phyloP scores from a whole-genome alignment of 2,329 filamentous ascomycete species.

The Venturia nashicola region DNA sequence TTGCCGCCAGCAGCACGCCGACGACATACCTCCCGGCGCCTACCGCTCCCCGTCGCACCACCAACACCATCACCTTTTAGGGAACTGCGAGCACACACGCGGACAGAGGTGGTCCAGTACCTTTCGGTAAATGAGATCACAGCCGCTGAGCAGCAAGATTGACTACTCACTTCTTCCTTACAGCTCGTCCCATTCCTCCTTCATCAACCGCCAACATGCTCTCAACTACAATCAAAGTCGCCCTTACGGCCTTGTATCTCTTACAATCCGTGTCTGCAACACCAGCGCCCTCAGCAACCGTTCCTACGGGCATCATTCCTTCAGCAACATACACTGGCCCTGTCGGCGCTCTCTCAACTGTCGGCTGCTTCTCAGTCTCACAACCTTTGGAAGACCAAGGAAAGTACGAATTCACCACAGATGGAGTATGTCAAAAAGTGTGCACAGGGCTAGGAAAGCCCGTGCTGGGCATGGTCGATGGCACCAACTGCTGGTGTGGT shows the following conservation, averaged over 20 bases:
- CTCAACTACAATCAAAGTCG: not conserved
- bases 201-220: not conserved
- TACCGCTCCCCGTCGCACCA: not conserved
- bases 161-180: not conserved
- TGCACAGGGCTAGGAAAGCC: constrained; percentile 36
- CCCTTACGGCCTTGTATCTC: constrained; percentile 1
- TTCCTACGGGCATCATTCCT: not conserved
- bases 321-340: constrained; percentile 3
- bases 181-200: not conserved
- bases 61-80: not conserved
- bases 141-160: not conserved
- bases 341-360: constrained; percentile 4
- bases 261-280: not conserved
- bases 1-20: not conserved
- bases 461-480: constrained; percentile 52
- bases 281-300: not conserved
- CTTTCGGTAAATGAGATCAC: not conserved
- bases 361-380: constrained; percentile 40
- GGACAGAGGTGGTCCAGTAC: not conserved
- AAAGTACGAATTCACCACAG: constrained; percentile 36
- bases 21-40: not conserved
- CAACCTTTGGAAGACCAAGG: constrained; percentile 36
- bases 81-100: not conserved
- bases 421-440: constrained; percentile 41
- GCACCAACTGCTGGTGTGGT: constrained; percentile 62